A percentile compares a stretch with the other conserved stretches of the same genome.
phyloP scores from a whole-genome alignment of 2,329 filamentous ascomycete genomes.

The Botrytis pseudocinerea region DNA sequence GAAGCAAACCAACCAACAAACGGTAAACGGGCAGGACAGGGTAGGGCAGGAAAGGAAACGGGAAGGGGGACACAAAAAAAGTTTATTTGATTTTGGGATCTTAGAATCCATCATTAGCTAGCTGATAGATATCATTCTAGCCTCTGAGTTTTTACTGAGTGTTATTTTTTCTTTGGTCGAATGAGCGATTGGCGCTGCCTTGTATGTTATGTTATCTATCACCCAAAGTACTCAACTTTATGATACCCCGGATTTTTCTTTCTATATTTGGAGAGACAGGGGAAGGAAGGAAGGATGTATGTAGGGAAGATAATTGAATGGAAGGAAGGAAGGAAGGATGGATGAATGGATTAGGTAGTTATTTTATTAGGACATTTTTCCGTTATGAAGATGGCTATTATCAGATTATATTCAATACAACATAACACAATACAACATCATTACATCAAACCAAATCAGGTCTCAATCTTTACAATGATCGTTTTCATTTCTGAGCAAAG shows the following conservation, averaged over 20 bases:
- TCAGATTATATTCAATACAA: not conserved
- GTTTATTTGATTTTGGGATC: not conserved
- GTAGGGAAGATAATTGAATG: not conserved
- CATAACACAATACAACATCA: not conserved
- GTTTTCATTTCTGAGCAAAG: too few species aligned
- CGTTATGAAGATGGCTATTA: not conserved
- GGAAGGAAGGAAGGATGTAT: not conserved
- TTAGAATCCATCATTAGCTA: not conserved
- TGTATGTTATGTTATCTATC: not conserved
- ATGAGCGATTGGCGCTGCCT: not conserved
- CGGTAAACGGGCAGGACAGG: not conserved
- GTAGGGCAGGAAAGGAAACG: not conserved
- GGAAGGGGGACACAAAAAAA: not conserved
- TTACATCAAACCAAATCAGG: too few species aligned
- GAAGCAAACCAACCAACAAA: not conserved
- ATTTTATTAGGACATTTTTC: not conserved
- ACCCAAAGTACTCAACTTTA: not conserved
- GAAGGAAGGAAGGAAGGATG: too few species aligned
- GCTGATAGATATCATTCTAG: not conserved
- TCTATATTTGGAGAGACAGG: not conserved
- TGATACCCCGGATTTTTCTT: constrained; percentile 13
- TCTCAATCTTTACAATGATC: too few species aligned
- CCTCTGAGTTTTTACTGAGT: not conserved
- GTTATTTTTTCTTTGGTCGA: not conserved
- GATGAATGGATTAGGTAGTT: not conserved